Evolutionary conservation across 345 rosid genomes (phyloP).

Genomic region (Corchorus capsularis): DNA sequence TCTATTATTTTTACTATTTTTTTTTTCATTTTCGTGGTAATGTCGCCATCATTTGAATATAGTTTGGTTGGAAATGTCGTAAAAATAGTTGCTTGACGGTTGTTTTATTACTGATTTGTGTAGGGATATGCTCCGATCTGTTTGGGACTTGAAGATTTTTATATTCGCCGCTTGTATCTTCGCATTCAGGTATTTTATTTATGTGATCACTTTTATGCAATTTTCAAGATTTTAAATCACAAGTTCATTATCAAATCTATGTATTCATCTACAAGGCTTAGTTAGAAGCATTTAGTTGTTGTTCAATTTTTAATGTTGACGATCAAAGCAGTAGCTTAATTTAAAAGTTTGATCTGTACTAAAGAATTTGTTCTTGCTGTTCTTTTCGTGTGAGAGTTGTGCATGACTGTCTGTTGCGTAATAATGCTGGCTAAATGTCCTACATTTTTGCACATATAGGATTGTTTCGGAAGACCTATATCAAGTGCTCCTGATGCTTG

Average conservation of each 20-base stretch:
- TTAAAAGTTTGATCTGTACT: neutral
- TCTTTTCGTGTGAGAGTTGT: neutral
- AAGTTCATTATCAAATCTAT: neutral
- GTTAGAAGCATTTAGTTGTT: neutral
- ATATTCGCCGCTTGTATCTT: constrained; percentile 75
- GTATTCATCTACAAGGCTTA: neutral
- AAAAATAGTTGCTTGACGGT: neutral
- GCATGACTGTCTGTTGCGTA: neutral
- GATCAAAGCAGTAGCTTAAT: neutral
- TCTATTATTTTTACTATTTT: neutral
- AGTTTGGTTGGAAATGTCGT: neutral
- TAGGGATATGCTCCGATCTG: constrained; percentile 97
- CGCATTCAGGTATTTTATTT: constrained; percentile 73
- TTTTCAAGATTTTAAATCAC: neutral
- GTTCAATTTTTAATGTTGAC: neutral
- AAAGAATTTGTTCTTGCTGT: neutral
- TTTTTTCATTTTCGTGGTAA: neutral
- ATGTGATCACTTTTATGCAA: neutral
- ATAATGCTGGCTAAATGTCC: neutral
- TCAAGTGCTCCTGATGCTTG: constrained; percentile 76
- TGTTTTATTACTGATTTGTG: neutral
- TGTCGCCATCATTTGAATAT: neutral
- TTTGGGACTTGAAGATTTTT: constrained; percentile 88
- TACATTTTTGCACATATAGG: constrained; percentile 33
- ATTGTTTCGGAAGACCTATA: constrained; percentile 74